Percentiles rank a stretch among this genome's conserved stretches.
Conservation (phyloP, 1,284 basidiomycete species). For the Tremellales sp. region DNA sequence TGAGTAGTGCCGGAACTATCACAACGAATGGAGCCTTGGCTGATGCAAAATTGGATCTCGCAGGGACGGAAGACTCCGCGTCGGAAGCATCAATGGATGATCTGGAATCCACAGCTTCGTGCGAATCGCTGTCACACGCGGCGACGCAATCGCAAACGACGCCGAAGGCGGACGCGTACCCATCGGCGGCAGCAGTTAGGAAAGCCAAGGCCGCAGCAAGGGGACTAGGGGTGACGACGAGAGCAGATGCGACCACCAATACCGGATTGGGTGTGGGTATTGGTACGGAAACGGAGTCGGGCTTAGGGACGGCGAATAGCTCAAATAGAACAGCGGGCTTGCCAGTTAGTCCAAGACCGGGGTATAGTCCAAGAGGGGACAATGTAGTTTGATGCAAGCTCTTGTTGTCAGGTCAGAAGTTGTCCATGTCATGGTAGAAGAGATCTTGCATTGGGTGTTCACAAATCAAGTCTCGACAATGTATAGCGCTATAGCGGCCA, state of each 20-base stretch:
- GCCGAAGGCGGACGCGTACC: conserved; percentile 3
- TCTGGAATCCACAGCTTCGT: background rate
- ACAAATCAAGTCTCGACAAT: conserved; percentile 13
- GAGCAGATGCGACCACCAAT: background rate
- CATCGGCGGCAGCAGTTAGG: conserved; percentile 7
- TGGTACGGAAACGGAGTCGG: background rate
- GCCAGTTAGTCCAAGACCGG: conserved; percentile 4
- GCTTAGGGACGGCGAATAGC: background rate
- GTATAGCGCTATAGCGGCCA: conserved; percentile 35
- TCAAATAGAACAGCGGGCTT: background rate
- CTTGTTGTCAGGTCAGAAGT: too few species aligned
- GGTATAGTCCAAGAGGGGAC: too few species aligned
- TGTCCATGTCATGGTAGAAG: too few species aligned
- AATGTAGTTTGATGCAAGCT: too few species aligned
- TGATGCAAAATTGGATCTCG: background rate
- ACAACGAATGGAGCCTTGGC: background rate
- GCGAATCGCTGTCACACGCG: background rate
- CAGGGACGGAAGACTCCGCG: conserved; percentile 19
- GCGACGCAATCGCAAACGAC: background rate
- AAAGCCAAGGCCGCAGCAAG: conserved; percentile 13
- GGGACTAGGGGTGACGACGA: background rate
- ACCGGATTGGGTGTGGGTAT: background rate
- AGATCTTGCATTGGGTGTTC: too few species aligned
- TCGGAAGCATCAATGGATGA: conserved; percentile 19
- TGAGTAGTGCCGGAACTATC: conserved; percentile 11